A percentile compares a stretch with the other conserved stretches of the same genome.
These are phyloP conservation scores for Emmonsiellopsis sp. DNA, from an alignment of 2,329 filamentous ascomycete genomes.

Conservation along the genomic window DNA sequence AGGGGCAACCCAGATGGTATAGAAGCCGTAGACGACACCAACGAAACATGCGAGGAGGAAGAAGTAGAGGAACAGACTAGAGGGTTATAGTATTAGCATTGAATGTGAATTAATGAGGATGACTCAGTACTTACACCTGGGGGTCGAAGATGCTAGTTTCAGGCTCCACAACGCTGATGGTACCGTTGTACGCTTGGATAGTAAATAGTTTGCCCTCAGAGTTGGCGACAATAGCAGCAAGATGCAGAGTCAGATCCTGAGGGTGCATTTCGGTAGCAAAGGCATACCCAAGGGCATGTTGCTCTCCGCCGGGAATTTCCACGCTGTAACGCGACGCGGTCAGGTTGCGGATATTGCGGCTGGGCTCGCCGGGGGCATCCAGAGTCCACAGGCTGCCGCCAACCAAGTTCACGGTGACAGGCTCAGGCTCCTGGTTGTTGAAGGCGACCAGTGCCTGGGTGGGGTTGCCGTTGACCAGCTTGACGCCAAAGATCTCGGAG, in stretches of 20 bases:
- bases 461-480: conserved; percentile 84
- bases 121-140: conserved; percentile 62
- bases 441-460: conserved; percentile 76
- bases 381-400: conserved; percentile 62
- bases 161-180: conserved; percentile 78
- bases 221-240: conserved; percentile 65
- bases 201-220: conserved; percentile 62
- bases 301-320: conserved; percentile 64
- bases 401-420: conserved; percentile 67
- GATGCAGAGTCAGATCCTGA: conserved; percentile 70
- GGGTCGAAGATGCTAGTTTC: conserved; percentile 88
- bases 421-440: conserved; percentile 68
- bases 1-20: conserved; percentile 93
- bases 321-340: conserved; percentile 66
- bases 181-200: conserved; percentile 68
- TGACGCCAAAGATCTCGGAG: conserved; percentile 81
- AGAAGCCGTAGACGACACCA: conserved; percentile 87
- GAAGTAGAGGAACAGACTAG: conserved; percentile 92
- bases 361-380: conserved; percentile 44
- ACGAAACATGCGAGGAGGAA: conserved; percentile 71
- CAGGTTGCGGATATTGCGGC: conserved; percentile 69
- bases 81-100: background rate
- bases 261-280: conserved; percentile 90
- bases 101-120: background rate
- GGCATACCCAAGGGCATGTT: conserved; percentile 66